Conservation (phyloP, 352 stramenopile genomes). For the Pythium biforme region DNA sequence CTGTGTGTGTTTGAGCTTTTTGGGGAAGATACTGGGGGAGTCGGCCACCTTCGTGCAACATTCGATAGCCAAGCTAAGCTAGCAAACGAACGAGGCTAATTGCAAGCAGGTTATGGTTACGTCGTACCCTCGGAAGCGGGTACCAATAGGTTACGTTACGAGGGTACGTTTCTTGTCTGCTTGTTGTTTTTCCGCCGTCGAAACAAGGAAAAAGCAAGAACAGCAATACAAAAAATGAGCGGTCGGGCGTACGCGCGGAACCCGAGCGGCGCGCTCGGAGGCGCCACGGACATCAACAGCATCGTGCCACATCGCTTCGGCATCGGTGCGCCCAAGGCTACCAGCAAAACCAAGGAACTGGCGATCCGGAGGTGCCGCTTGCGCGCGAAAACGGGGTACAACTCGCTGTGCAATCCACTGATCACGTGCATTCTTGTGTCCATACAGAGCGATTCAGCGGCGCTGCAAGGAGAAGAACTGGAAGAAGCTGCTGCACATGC, state of each 20-base stretch:
- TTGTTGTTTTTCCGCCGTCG: no score
- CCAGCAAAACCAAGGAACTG: constrained; percentile 37
- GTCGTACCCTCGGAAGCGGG: no score
- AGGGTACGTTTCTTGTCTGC: no score
- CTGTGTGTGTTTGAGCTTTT: background rate
- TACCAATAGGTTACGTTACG: background rate
- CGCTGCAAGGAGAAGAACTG: constrained; percentile 81
- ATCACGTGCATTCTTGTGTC: no score
- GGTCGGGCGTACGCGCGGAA: constrained; percentile 67
- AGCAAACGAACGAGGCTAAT: no score
- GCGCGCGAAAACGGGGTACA: background rate
- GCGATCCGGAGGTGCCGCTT: constrained; percentile 46
- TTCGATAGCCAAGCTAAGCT: background rate
- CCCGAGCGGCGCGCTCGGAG: constrained; percentile 40
- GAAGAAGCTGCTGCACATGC: constrained; percentile 67
- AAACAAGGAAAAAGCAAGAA: background rate
- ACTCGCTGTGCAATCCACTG: no score
- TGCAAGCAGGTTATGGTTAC: no score
- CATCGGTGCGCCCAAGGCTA: constrained; percentile 27
- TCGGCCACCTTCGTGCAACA: constrained; percentile 7
- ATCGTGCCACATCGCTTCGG: constrained; percentile 61
- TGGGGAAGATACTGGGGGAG: constrained; percentile 1
- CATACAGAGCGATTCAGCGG: constrained; percentile 49
- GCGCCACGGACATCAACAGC: constrained; percentile 55
- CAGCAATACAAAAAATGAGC: constrained; percentile 43